Conservation (phyloP, 257 asterid genomes). For the Haberlea rhodopensis region DNA sequence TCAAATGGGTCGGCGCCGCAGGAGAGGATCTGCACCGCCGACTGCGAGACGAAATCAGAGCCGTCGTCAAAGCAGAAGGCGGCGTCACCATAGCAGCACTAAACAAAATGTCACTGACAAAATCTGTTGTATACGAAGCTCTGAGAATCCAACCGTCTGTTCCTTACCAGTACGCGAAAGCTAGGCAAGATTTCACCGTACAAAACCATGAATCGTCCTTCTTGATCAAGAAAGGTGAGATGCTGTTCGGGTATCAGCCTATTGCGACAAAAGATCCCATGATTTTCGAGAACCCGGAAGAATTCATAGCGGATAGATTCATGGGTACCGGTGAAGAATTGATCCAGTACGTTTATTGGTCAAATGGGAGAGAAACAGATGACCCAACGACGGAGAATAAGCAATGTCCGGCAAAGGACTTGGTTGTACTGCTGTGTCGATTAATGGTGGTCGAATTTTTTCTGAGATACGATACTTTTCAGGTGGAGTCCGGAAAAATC, state of each 20-base stretch:
- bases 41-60: slow-evolving; percentile 64
- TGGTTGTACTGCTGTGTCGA: slow-evolving; percentile 54
- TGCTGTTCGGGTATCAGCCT: no score
- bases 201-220: slow-evolving; percentile 53
- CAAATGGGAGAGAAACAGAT: slow-evolving; percentile 62
- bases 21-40: slow-evolving; percentile 52
- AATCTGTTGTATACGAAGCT: slow-evolving; percentile 67
- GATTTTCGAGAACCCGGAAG: slow-evolving; percentile 42
- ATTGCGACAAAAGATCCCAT: slow-evolving; percentile 60
- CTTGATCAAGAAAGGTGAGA: slow-evolving; percentile 63
- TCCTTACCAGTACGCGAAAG: slow-evolving; percentile 75
- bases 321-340: slow-evolving; percentile 54
- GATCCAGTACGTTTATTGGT: slow-evolving; percentile 63
- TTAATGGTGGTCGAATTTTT: slow-evolving; percentile 68
- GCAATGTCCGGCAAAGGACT: slow-evolving; percentile 65
- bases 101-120: slow-evolving; percentile 45
- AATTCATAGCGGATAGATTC: slow-evolving; percentile 54
- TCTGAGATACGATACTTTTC: slow-evolving; percentile 55
- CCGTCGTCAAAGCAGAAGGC: slow-evolving; percentile 39
- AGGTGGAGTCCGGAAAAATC: slow-evolving; percentile 32
- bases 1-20: slow-evolving; percentile 64
- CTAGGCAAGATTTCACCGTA: slow-evolving; percentile 49
- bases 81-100: slow-evolving; percentile 41
- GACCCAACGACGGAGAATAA: slow-evolving; percentile 47
- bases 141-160: no score